Conservation (phyloP, 2,329 filamentous ascomycete genomes). For the Moelleriella libera region DNA sequence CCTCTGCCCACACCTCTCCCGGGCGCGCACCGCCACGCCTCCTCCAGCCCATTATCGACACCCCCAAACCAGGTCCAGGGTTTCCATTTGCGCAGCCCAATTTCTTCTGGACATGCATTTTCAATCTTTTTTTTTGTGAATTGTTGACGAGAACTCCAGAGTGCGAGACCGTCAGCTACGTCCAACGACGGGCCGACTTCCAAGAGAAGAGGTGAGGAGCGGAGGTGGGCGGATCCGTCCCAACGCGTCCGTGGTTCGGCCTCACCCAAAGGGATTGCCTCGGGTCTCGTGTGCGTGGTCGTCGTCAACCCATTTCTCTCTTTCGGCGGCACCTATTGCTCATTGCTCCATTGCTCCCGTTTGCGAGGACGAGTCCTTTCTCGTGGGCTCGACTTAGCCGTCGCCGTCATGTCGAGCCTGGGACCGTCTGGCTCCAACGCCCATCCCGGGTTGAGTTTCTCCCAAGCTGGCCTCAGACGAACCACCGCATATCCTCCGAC, state of each 20-base stretch:
- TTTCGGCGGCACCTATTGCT: no score
- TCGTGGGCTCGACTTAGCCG: neutral
- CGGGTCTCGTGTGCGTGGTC: neutral
- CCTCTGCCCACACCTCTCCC: slow-evolving; percentile 20
- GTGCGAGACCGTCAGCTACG: slow-evolving; percentile 2
- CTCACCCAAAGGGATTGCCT: neutral
- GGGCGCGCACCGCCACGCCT: slow-evolving; percentile 22
- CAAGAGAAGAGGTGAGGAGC: slow-evolving; percentile 1
- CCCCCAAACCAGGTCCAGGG: slow-evolving; percentile 18
- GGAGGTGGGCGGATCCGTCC: neutral
- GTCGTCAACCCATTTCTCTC: neutral
- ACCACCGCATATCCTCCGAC: slow-evolving; percentile 26
- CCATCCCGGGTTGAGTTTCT: slow-evolving; percentile 38
- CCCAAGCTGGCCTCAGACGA: slow-evolving; percentile 35
- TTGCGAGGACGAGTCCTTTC: no score
- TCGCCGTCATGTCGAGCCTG: slow-evolving; percentile 30
- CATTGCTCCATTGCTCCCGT: no score
- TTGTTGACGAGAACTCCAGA: slow-evolving; percentile 3
- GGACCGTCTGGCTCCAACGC: slow-evolving; percentile 34
- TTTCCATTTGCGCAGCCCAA: slow-evolving; percentile 10
- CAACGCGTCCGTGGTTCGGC: slow-evolving; percentile 3
- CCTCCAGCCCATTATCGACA: slow-evolving; percentile 26
- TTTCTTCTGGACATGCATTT: neutral
- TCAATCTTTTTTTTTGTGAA: slow-evolving; percentile 1
- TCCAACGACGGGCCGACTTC: slow-evolving; percentile 1